Percentiles rank a stretch among this genome's conserved stretches.
These are phyloP conservation scores for Polysphondylium violaceum DNA, from an alignment of 78 protist genomes.

Conservation along the genomic window DNA sequence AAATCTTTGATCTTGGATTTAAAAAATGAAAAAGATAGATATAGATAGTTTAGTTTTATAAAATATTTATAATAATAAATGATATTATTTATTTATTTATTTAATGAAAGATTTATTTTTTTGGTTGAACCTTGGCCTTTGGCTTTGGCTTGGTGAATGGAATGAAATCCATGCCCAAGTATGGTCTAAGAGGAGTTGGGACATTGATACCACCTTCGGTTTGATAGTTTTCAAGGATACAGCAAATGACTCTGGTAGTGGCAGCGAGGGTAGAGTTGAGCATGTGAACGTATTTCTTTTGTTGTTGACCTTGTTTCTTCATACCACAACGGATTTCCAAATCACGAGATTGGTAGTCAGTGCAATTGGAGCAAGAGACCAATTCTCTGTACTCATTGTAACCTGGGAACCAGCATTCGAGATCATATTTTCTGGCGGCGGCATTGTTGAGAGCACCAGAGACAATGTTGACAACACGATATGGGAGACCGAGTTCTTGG, in stretches of 20 bases:
- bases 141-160: constrained; percentile 80
- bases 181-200: constrained; percentile 93
- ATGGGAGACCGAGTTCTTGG: constrained; percentile 96
- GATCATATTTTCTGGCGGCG: constrained; percentile 99
- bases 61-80: too few relatives aligned
- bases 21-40: too few relatives aligned
- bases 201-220: constrained; percentile 93
- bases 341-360: constrained; percentile 98
- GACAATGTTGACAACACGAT: constrained; percentile 98
- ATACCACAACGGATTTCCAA: constrained; percentile 92
- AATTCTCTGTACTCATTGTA: constrained; percentile 97
- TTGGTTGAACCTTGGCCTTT: too few relatives aligned
- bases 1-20: too few relatives aligned
- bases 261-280: constrained; percentile 99
- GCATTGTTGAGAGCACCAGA: constrained; percentile 99
- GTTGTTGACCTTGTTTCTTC: constrained; percentile 81
- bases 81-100: neutral
- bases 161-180: constrained; percentile 81
- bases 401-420: constrained; percentile 99
- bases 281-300: constrained; percentile 98
- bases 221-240: constrained; percentile 99
- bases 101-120: constrained; percentile 15
- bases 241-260: constrained; percentile 97
- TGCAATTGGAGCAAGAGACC: constrained; percentile 99
- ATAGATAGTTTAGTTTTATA: too few relatives aligned